Conservation (phyloP, 1,284 basidiomycete species). For the Cutaneotrichosporon arboriforme region DNA sequence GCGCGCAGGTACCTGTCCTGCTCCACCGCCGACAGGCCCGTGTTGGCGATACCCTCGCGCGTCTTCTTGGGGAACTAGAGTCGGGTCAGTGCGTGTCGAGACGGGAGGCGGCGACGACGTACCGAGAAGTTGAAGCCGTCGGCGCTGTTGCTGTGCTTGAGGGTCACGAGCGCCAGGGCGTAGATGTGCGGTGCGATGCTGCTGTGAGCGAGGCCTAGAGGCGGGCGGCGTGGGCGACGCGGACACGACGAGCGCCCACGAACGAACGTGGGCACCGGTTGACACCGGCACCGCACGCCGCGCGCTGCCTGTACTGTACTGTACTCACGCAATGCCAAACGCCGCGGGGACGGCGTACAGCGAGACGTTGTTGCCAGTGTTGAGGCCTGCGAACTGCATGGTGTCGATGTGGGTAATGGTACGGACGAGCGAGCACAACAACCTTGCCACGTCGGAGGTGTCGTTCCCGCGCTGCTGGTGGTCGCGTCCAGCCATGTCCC, state of each 20-base stretch:
- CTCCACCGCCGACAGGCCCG: slow-evolving; percentile 75
- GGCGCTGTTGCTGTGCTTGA: slow-evolving; percentile 1
- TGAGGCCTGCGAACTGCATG: slow-evolving; percentile 10
- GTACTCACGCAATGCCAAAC: slow-evolving; percentile 22
- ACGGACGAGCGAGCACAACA: background rate
- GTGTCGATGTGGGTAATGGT: background rate
- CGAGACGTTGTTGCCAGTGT: slow-evolving; percentile 19
- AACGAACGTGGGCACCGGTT: background rate
- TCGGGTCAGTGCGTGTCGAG: background rate
- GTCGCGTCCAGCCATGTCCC: background rate
- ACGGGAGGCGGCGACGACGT: background rate
- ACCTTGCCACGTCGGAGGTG: too few species aligned
- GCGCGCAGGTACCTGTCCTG: slow-evolving; percentile 47
- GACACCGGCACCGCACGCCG: too few species aligned
- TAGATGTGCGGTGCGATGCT: slow-evolving; percentile 20
- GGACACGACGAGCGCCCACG: background rate
- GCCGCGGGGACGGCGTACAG: slow-evolving; percentile 34
- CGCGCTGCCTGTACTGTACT: too few species aligned
- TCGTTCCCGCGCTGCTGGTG: too few species aligned
- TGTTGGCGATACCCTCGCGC: slow-evolving; percentile 77
- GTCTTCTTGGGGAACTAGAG: slow-evolving; percentile 59
- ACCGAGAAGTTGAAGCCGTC: slow-evolving; percentile 19
- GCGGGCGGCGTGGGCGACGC: too few species aligned
- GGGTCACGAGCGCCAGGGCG: slow-evolving; percentile 12
- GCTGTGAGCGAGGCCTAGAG: slow-evolving; percentile 1